Evolutionary conservation across 805 yeast genomes (phyloP), one percentile per base, ranked within the genome.

Genomic region (Cyberlindnera sargentensis): DNA sequence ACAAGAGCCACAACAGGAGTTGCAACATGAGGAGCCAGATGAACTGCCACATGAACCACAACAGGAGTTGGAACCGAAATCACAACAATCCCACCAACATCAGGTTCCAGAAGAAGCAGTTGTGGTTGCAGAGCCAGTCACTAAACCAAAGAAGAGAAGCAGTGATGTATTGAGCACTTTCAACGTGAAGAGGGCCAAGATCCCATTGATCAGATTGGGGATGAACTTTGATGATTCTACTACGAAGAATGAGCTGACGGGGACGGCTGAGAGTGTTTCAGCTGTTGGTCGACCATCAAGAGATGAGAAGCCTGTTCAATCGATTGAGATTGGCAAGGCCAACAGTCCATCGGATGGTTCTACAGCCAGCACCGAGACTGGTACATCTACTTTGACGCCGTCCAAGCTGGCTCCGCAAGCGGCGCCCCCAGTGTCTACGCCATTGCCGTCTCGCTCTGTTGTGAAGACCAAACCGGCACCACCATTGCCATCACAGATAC

Each of bases 101-200:
- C 31, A 15, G 31, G 7, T 4, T 23, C 37, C 9, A 5, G 9
- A 28, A 28, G 8, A 28, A 6, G 9, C 30, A 9, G 30, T 28
- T 28, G 9, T 9, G 30, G 30, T 28, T 9, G 6, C 30, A 7
- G 30, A 28, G 6, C 25, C 46, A 36, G 23, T 34, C 27, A 4
- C 26, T 3, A 23, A 35, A n/a, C 41, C 54, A n/a, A 42, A 36
- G 40, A 53, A 55, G 50, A 48, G 58, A 36, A 45, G 47, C 15
- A 49, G 46, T 47, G 57, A 52, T 41, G 44, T 46, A 4, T 36
- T 57, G 31, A 46, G 52, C 6, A 48, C 41, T 27, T 54, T 57
- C 40, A 52, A 50, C 7, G 42, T 51, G 31, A 58, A 58, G 47
- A 58, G 50, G 44, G 52, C 49, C 20, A 58, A 51, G 40, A 54